phyloP scores from a whole-genome alignment of 1,139 yeast species.

The Yamadazyma mexicana region DNA sequence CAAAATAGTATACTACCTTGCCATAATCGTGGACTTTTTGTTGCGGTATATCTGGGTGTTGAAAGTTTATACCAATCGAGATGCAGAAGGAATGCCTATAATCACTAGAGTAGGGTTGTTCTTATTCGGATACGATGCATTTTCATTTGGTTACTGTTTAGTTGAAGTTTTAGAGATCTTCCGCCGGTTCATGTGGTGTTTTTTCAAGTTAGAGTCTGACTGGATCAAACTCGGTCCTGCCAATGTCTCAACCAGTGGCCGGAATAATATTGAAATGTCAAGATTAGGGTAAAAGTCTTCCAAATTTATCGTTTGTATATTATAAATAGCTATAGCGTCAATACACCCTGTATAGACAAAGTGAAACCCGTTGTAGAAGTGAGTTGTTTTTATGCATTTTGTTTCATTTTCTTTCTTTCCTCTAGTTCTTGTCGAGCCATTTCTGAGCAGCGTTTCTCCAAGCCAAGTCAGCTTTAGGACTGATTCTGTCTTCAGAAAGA shows the following conservation, averaged over 20 bases:
- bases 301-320: not conserved
- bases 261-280: constrained; percentile 3
- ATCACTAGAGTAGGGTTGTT: constrained; percentile 26
- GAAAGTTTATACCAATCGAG: constrained; percentile 40
- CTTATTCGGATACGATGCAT: constrained; percentile 46
- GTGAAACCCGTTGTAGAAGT: too few species aligned
- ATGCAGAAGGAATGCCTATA: constrained; percentile 19
- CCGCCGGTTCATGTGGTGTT: constrained; percentile 89
- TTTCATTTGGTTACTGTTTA: constrained; percentile 58
- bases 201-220: constrained; percentile 81
- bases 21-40: constrained; percentile 57
- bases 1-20: constrained; percentile 44
- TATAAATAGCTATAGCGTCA: not conserved
- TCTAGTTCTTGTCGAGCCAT: constrained; percentile 35
- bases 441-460: constrained; percentile 51
- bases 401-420: too few species aligned
- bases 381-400: not conserved
- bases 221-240: constrained; percentile 37
- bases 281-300: not conserved
- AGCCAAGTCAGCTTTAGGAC: constrained; percentile 54
- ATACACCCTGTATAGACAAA: not conserved
- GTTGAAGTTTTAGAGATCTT: constrained; percentile 72
- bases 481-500: constrained; percentile 43
- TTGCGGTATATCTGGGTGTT: constrained; percentile 78
- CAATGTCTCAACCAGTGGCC: not conserved